A percentile compares a stretch with the other conserved stretches of the same genome.
Evolutionary conservation across 2,329 filamentous ascomycete species (phyloP).

Genomic region (Trichophyton equinum): DNA sequence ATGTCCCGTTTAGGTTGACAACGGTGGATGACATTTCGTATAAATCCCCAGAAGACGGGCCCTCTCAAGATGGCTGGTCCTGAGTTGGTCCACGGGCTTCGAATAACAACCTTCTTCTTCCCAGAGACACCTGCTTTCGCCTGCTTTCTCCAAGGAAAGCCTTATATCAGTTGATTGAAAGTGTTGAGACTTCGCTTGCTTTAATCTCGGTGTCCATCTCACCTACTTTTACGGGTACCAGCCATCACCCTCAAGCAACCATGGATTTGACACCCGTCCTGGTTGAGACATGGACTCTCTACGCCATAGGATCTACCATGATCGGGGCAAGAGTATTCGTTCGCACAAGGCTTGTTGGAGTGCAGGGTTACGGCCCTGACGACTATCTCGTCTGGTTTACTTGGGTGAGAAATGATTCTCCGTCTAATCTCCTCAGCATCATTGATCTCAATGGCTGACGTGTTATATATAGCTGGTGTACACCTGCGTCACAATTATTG

Average conservation of each 20-base stretch:
- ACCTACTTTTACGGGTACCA: not conserved
- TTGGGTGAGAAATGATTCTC: slow-evolving; percentile 15
- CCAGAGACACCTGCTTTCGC: too few species aligned
- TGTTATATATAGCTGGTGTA: slow-evolving; percentile 10
- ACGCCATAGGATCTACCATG: slow-evolving; percentile 21
- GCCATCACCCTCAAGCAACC: not conserved
- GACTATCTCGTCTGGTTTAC: slow-evolving; percentile 25
- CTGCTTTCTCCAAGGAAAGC: not conserved
- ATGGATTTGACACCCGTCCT: slow-evolving; percentile 5
- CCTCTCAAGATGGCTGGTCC: not conserved
- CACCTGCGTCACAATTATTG: slow-evolving; percentile 16
- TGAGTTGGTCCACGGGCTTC: not conserved
- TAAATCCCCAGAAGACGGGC: not conserved
- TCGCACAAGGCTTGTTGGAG: slow-evolving; percentile 24
- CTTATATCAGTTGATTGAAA: not conserved
- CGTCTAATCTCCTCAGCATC: not conserved
- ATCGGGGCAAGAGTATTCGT: slow-evolving; percentile 24
- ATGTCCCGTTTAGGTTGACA: not conserved
- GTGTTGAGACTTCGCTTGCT: not conserved
- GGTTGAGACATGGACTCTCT: slow-evolving; percentile 30
- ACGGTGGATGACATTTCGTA: not conserved
- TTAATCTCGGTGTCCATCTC: not conserved
- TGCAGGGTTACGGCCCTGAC: slow-evolving; percentile 23
- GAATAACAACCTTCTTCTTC: not conserved
- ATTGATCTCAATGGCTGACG: not conserved